Evolutionary conservation across 177 flowering plant species (phyloP).

Genomic region (Telopea speciosissima): DNA sequence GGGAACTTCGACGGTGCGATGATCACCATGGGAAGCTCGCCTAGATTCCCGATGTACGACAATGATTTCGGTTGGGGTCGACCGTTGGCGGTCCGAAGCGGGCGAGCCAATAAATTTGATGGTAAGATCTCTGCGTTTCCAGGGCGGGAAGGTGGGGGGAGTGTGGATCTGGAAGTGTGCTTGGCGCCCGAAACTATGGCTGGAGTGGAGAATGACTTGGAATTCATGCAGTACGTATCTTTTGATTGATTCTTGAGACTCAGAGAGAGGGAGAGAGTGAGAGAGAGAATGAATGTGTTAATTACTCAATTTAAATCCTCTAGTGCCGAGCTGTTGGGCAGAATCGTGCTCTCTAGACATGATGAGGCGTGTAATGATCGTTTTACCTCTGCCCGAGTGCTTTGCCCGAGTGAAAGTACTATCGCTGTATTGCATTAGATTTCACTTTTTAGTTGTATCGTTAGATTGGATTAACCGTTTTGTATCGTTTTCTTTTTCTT

Average conservation of each 20-base stretch:
- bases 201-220: conserved; percentile 53
- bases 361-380: too few species aligned
- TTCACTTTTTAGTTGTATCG: too few species aligned
- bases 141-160: conserved; percentile 69
- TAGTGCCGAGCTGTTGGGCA: too few species aligned
- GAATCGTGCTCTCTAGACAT: too few species aligned
- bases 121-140: conserved; percentile 96
- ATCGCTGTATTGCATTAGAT: too few species aligned
- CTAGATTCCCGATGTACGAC: conserved; percentile 85
- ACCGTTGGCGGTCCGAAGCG: conserved; percentile 78
- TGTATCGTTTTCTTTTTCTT: too few species aligned
- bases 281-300: too few species aligned
- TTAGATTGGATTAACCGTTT: too few species aligned
- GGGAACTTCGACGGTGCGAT: conserved; percentile 86
- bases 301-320: too few species aligned
- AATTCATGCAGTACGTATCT: conserved; percentile 77
- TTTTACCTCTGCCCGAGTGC: too few species aligned
- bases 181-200: conserved; percentile 69
- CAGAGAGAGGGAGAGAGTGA: too few species aligned
- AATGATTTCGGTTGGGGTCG: conserved; percentile 95
- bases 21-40: conserved; percentile 92
- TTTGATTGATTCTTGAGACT: neutral
- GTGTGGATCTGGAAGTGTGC: conserved; percentile 81
- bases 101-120: conserved; percentile 79
- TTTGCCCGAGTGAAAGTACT: too few species aligned